Evolutionary conservation across 106 monocot species (phyloP).

Genomic region (Platanthera zijinensis): DNA sequence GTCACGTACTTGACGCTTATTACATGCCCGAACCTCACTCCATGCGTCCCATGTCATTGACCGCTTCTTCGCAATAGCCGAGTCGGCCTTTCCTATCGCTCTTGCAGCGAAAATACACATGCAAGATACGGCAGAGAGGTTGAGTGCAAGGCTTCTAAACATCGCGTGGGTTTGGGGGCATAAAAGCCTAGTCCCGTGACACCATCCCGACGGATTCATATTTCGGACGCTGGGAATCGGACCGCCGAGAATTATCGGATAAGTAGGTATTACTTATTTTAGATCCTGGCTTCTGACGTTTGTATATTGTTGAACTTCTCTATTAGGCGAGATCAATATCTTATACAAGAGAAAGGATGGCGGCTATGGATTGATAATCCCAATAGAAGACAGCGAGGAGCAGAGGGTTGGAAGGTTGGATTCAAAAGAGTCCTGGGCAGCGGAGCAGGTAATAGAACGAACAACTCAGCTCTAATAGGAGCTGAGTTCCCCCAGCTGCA

Average conservation of each 20-base stretch:
- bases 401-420: slow-evolving; percentile 22
- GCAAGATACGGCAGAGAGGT: no score
- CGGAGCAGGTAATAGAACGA: slow-evolving; percentile 5
- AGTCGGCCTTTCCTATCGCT: no score
- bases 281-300: not conserved
- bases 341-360: slow-evolving; percentile 90
- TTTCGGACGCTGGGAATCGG: no score
- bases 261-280: not conserved
- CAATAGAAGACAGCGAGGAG: slow-evolving; percentile 54
- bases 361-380: slow-evolving; percentile 84
- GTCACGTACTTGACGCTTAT: no score
- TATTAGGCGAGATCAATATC: slow-evolving; percentile 79
- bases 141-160: no score
- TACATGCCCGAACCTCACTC: no score
- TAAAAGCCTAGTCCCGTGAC: not conserved
- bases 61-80: no score
- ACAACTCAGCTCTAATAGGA: not conserved
- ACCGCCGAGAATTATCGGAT: no score
- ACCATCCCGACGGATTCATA: no score
- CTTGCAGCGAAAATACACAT: no score
- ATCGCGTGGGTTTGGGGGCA: no score
- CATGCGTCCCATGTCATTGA: no score
- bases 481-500: not conserved
- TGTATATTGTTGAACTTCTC: not conserved
- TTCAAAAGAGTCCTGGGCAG: slow-evolving; percentile 23